phyloP scores from a whole-genome alignment of 495 filamentous ascomycete genomes.

The Hyaloscypha variabilis region DNA sequence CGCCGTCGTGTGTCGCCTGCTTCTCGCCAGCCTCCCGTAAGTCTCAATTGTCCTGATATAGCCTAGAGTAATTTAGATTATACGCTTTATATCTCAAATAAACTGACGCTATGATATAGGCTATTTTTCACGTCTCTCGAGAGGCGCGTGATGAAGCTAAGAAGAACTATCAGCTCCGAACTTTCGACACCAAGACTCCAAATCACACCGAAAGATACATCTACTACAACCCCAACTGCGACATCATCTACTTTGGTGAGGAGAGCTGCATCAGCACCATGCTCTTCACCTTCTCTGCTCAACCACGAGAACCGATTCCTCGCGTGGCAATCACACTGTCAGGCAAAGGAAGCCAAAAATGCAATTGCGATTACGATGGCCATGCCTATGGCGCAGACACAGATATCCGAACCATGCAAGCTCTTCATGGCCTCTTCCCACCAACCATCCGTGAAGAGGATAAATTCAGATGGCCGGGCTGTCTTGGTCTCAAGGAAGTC shows the following conservation, averaged over 20 bases:
- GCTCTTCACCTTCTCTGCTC: not conserved
- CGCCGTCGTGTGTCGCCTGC: too few relatives aligned
- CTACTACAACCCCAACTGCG: conserved; percentile 12
- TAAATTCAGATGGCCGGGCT: not conserved
- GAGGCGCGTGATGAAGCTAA: conserved; percentile 9
- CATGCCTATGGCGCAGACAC: not conserved
- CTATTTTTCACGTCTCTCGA: too few relatives aligned
- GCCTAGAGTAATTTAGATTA: too few relatives aligned
- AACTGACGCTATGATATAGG: too few relatives aligned
- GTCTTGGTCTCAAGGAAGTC: conserved; percentile 12
- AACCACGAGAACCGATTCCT: not conserved
- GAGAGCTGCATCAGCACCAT: conserved; percentile 14
- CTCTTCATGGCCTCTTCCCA: conserved; percentile 11
- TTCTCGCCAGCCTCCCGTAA: too few relatives aligned
- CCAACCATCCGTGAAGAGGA: not conserved
- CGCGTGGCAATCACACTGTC: conserved; percentile 6
- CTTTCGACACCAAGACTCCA: conserved; percentile 5
- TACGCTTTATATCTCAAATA: conserved; percentile 4
- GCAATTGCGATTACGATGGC: not conserved
- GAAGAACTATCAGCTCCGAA: not conserved
- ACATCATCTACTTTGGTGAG: conserved; percentile 16
- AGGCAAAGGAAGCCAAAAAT: too few relatives aligned
- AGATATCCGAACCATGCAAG: conserved; percentile 2
- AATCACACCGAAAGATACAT: not conserved
- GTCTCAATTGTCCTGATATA: too few relatives aligned